Evolutionary conservation across 257 asterid species (phyloP).

Genomic region (Ligustrum vulgare): DNA sequence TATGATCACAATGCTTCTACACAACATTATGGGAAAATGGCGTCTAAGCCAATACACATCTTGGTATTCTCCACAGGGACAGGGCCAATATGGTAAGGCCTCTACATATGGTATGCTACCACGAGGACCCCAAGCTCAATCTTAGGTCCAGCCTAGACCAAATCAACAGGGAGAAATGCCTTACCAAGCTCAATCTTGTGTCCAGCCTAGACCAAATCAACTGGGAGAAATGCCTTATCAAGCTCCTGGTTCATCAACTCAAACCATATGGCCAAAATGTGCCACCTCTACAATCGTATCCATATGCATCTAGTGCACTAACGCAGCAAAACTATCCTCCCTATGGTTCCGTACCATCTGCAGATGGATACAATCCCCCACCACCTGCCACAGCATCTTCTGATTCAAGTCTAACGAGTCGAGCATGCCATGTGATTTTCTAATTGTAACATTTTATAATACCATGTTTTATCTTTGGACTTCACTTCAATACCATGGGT

Average conservation of each 20-base stretch:
- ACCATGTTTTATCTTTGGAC: no score
- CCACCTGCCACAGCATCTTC: slow-evolving; percentile 51
- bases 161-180: slow-evolving; percentile 68
- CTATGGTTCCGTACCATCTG: slow-evolving; percentile 54
- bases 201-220: slow-evolving; percentile 73
- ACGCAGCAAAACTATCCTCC: slow-evolving; percentile 66
- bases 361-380: slow-evolving; percentile 63
- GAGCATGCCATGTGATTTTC: no score
- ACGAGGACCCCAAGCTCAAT: slow-evolving; percentile 64
- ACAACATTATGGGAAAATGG: slow-evolving; percentile 74
- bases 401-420: slow-evolving; percentile 25
- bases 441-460: no score
- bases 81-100: slow-evolving; percentile 79
- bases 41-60: slow-evolving; percentile 61
- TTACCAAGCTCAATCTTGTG: slow-evolving; percentile 70
- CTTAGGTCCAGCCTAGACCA: slow-evolving; percentile 80
- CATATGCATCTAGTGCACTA: slow-evolving; percentile 61
- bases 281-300: slow-evolving; percentile 72
- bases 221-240: slow-evolving; percentile 72
- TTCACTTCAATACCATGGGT: no score
- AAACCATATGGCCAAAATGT: slow-evolving; percentile 59
- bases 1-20: slow-evolving; percentile 59
- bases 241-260: slow-evolving; percentile 57
- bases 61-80: slow-evolving; percentile 74
- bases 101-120: slow-evolving; percentile 65